Evolutionary conservation across 139 green algal species (phyloP).

Genomic region (Coelastrella sp.): DNA sequence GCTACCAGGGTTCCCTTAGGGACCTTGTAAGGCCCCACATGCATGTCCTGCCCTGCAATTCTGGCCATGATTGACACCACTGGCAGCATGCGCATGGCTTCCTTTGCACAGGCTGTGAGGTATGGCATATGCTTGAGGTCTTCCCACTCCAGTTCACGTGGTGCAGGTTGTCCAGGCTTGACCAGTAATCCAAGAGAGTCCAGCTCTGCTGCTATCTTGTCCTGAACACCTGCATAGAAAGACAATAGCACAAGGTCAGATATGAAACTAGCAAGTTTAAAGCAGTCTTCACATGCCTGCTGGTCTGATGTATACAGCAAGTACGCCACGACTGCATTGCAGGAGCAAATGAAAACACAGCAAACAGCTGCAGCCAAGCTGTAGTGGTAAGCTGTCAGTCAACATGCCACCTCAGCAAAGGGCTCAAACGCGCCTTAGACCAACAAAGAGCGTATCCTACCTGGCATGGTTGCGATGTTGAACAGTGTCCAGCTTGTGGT

Average conservation of each 20-base stretch:
- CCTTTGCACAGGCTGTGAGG: conserved; percentile 51
- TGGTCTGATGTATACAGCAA: no score
- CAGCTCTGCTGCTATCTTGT: conserved; percentile 60
- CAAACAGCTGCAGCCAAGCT: no score
- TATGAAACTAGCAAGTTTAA: no score
- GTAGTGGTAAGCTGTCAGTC: no score
- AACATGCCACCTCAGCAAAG: no score
- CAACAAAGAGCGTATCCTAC: not conserved
- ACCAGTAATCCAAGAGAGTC: conserved; percentile 57
- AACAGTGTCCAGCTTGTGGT: conserved; percentile 73
- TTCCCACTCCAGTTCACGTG: conserved; percentile 45
- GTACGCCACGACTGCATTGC: not conserved
- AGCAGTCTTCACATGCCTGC: no score
- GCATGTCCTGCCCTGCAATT: conserved; percentile 20
- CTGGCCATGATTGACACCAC: conserved; percentile 65
- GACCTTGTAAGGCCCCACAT: conserved; percentile 31
- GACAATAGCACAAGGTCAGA: no score
- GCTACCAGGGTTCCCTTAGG: conserved; percentile 39
- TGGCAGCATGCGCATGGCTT: conserved; percentile 69
- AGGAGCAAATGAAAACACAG: not conserved
- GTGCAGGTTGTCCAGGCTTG: conserved; percentile 25
- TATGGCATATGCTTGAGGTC: conserved; percentile 32
- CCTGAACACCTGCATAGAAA: conserved; percentile 46
- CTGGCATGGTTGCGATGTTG: conserved; percentile 57
- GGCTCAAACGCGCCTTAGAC: not conserved